These are phyloP conservation scores for Candida chilensis DNA, from an alignment of 805 yeast species.

Conservation along the genomic window DNA sequence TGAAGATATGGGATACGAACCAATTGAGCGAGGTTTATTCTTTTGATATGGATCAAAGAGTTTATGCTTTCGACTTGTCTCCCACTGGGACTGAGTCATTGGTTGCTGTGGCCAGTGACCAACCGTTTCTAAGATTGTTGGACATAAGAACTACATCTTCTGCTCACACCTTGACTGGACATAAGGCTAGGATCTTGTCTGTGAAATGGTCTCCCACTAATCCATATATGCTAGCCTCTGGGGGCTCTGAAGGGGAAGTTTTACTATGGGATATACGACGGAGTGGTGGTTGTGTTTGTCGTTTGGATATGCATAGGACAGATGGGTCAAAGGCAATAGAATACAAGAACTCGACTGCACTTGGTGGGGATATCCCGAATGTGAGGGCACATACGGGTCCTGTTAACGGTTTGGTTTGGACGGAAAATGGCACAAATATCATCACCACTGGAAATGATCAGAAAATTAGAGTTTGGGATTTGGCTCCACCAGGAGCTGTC, in stretches of 20 bases:
- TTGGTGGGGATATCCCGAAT: conserved; percentile 15
- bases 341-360: conserved; percentile 7
- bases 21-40: conserved; percentile 56
- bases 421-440: conserved; percentile 51
- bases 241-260: conserved; percentile 75
- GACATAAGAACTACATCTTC: conserved; percentile 70
- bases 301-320: conserved; percentile 49
- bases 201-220: conserved; percentile 72
- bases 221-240: conserved; percentile 59
- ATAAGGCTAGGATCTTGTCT: conserved; percentile 43
- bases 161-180: conserved; percentile 64
- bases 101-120: conserved; percentile 66
- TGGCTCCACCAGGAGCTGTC: conserved; percentile 35
- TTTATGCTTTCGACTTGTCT: conserved; percentile 62
- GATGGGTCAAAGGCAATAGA: conserved; percentile 11
- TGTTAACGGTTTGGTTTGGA: conserved; percentile 77
- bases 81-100: conserved; percentile 35
- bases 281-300: conserved; percentile 51
- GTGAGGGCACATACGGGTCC: conserved; percentile 68
- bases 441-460: conserved; percentile 75
- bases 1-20: conserved; percentile 77
- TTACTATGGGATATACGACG: conserved; percentile 82
- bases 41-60: conserved; percentile 51
- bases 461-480: conserved; percentile 71
- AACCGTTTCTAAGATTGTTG: conserved; percentile 55